Percentiles rank a stretch among this genome's conserved stretches.
Conservation (phyloP, 2,329 filamentous ascomycete species). For the Fusarium papillatum region DNA sequence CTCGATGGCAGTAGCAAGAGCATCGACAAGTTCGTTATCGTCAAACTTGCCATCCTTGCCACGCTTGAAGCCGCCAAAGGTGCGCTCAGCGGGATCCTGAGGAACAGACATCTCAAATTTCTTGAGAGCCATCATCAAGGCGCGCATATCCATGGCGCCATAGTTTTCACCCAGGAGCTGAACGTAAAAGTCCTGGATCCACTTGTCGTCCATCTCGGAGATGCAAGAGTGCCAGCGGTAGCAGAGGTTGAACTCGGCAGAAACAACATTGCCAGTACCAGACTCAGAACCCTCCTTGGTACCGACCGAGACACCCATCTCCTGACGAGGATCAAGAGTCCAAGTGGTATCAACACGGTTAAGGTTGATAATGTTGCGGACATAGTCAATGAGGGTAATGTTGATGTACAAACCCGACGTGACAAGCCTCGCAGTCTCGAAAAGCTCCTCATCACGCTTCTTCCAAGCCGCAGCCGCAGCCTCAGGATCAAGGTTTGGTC, state of each 20-base stretch:
- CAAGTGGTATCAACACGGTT: constrained; percentile 76
- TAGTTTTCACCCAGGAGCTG: constrained; percentile 70
- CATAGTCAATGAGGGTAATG: constrained; percentile 83
- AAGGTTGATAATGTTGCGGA: constrained; percentile 80
- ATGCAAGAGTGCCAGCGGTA: constrained; percentile 92
- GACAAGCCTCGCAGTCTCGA: constrained; percentile 83
- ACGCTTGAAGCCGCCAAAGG: constrained; percentile 76
- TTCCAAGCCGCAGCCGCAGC: constrained; percentile 67
- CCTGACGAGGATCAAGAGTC: constrained; percentile 83
- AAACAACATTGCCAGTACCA: constrained; percentile 86
- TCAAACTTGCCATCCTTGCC: constrained; percentile 76
- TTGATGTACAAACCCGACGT: constrained; percentile 84
- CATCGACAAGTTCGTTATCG: constrained; percentile 82
- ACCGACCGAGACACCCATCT: constrained; percentile 70
- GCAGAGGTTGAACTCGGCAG: constrained; percentile 89
- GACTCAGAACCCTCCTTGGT: constrained; percentile 72
- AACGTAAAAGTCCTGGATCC: constrained; percentile 80
- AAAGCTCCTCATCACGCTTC: constrained; percentile 83
- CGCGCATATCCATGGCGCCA: constrained; percentile 66
- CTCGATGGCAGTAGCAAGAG: constrained; percentile 78
- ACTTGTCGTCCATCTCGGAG: constrained; percentile 80
- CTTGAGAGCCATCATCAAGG: constrained; percentile 73
- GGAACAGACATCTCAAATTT: constrained; percentile 73
- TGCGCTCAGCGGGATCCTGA: constrained; percentile 76
- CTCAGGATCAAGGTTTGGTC: constrained; percentile 61